These are phyloP conservation scores for Vitis rupestris DNA, from an alignment of 164 flowering plant species.

Conservation along the genomic window DNA sequence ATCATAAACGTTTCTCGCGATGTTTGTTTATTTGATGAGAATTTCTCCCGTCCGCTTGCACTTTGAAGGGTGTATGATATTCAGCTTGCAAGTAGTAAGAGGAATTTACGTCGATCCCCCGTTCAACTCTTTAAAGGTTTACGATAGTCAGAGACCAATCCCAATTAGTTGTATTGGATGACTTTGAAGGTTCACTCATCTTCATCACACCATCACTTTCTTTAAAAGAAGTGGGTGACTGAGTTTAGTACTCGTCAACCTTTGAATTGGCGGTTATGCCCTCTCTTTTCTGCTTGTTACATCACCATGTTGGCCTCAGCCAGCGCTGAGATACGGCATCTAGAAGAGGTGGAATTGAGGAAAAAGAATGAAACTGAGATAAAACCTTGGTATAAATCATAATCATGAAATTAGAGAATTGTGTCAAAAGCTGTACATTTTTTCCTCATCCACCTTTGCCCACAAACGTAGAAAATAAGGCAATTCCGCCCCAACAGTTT, in stretches of 20 bases:
- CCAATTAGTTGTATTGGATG: not conserved
- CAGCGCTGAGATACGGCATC: too few species aligned
- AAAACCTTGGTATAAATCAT: too few species aligned
- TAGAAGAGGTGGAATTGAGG: too few species aligned
- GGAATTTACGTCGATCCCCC: not conserved
- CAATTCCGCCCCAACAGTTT: too few species aligned
- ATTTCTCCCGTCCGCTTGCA: not conserved
- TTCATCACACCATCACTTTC: not conserved
- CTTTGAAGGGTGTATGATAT: too few species aligned
- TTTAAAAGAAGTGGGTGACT: not conserved
- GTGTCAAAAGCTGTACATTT: too few species aligned
- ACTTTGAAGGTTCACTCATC: not conserved
- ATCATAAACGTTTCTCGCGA: too few species aligned
- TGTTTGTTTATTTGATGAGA: too few species aligned
- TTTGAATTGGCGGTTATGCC: not conserved
- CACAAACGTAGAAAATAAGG: constrained; percentile 1
- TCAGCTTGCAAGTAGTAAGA: not conserved
- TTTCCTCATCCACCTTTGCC: not conserved
- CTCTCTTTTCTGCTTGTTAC: not conserved
- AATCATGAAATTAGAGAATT: too few species aligned
- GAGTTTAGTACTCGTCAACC: not conserved
- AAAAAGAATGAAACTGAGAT: too few species aligned
- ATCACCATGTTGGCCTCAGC: not conserved
- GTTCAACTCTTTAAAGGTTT: not conserved
- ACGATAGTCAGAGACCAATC: not conserved